A percentile compares a stretch with the other conserved stretches of the same genome.
Evolutionary conservation across 768 basidiomycete genomes (phyloP).

Genomic region (Lyophyllum atratum): DNA sequence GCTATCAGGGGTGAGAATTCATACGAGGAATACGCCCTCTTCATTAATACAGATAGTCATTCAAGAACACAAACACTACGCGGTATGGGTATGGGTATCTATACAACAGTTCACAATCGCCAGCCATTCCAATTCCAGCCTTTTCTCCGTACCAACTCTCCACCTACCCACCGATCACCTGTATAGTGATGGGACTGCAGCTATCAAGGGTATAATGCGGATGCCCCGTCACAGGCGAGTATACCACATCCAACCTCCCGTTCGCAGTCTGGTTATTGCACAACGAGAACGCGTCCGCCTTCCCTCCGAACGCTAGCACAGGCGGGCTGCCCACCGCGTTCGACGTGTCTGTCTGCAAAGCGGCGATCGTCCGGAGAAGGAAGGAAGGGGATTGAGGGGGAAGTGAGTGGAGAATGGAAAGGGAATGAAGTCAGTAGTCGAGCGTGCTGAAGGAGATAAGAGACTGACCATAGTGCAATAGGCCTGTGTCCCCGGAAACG

Average conservation of each 20-base stretch:
- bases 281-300: slow-evolving; percentile 41
- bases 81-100: neutral
- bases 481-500: slow-evolving; percentile 42
- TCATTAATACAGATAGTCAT: neutral
- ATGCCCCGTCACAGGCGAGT: slow-evolving; percentile 43
- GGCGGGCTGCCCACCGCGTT: slow-evolving; percentile 29
- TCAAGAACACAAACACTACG: neutral
- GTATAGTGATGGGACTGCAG: slow-evolving; percentile 40
- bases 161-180: slow-evolving; percentile 25
- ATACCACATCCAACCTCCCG: slow-evolving; percentile 42
- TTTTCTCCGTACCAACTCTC: no score
- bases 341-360: slow-evolving; percentile 25
- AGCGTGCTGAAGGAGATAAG: neutral
- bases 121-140: no score
- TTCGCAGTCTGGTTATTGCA: slow-evolving; percentile 44
- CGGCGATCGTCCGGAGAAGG: no score
- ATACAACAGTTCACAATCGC: neutral
- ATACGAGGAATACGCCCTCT: neutral
- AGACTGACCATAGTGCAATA: slow-evolving; percentile 41
- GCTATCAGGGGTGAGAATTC: neutral
- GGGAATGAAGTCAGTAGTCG: neutral
- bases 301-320: slow-evolving; percentile 40
- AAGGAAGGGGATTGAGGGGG: neutral
- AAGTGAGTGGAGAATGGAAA: neutral
- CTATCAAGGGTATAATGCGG: slow-evolving; percentile 38